Conservation (phyloP, 805 yeast genomes). For the Wickerhamomyces subpelliculosus region DNA sequence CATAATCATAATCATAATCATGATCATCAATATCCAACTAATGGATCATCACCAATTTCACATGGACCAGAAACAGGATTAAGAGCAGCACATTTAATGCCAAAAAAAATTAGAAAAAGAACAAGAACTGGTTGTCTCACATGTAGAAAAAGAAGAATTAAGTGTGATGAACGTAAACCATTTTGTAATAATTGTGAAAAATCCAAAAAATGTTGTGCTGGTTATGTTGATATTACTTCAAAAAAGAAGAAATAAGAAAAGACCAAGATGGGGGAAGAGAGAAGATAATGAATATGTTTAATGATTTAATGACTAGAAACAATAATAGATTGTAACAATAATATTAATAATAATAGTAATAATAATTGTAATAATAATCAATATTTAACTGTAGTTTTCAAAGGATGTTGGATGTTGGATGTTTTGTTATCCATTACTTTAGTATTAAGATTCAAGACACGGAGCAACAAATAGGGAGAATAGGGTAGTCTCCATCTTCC, state of each 20-base stretch:
- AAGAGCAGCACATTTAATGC: background rate
- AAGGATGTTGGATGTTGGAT: too few species aligned
- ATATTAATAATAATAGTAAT: too few species aligned
- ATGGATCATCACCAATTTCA: background rate
- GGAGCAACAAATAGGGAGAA: too few species aligned
- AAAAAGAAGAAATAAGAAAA: background rate
- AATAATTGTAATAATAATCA: too few species aligned
- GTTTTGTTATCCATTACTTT: too few species aligned
- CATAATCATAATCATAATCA: background rate
- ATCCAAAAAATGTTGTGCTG: constrained; percentile 58
- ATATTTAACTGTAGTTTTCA: too few species aligned
- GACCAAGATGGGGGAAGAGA: too few species aligned
- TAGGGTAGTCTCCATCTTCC: too few species aligned
- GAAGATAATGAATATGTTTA: too few species aligned
- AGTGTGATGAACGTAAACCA: constrained; percentile 72
- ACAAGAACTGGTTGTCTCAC: constrained; percentile 74
- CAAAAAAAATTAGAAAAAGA: constrained; percentile 27
- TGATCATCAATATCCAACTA: background rate
- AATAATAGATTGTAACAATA: too few species aligned
- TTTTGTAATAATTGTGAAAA: constrained; percentile 62
- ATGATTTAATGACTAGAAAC: too few species aligned
- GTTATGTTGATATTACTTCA: constrained; percentile 29
- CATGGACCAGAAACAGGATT: constrained; percentile 1
- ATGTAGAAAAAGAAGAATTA: constrained; percentile 62
- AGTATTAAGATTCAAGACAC: too few species aligned